phyloP scores from a whole-genome alignment of 192 early-diverging fungal genomes.

The Backusella luteola region DNA sequence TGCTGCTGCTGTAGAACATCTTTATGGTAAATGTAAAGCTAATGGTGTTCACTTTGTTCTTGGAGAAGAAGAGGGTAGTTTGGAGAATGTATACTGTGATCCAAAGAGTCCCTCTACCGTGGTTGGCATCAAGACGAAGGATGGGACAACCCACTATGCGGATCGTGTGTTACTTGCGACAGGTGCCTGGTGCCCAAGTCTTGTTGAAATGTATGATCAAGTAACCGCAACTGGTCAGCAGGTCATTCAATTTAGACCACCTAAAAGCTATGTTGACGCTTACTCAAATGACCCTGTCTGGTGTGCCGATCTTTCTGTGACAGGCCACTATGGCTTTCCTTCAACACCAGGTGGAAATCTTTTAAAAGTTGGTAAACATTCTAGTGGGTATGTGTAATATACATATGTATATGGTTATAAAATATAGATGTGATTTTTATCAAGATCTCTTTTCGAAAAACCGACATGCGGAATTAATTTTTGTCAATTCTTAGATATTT shows the following conservation, averaged over 20 bases:
- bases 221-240: slow-evolving; percentile 46
- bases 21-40: slow-evolving; percentile 16
- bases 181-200: slow-evolving; percentile 44
- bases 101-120: slow-evolving; percentile 9
- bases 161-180: slow-evolving; percentile 39
- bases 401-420: neutral
- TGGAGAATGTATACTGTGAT: neutral
- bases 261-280: slow-evolving; percentile 1
- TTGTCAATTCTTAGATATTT: slow-evolving; percentile 26
- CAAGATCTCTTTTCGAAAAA: neutral
- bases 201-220: slow-evolving; percentile 37
- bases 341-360: slow-evolving; percentile 33
- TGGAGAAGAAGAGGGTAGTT: neutral
- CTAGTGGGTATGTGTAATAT: slow-evolving; percentile 15
- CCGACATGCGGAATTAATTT: neutral
- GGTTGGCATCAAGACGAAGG: slow-evolving; percentile 38
- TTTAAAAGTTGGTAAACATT: slow-evolving; percentile 47
- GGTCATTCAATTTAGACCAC: slow-evolving; percentile 46
- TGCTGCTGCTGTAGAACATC: slow-evolving; percentile 16
- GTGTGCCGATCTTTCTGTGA: slow-evolving; percentile 46
- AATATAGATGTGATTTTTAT: neutral
- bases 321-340: slow-evolving; percentile 54
- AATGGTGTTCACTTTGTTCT: slow-evolving; percentile 16
- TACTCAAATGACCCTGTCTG: slow-evolving; percentile 42
- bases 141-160: slow-evolving; percentile 36